Evolutionary conservation across 2,329 filamentous ascomycete genomes (phyloP).

Genomic region (Cladophialophora immunda): DNA sequence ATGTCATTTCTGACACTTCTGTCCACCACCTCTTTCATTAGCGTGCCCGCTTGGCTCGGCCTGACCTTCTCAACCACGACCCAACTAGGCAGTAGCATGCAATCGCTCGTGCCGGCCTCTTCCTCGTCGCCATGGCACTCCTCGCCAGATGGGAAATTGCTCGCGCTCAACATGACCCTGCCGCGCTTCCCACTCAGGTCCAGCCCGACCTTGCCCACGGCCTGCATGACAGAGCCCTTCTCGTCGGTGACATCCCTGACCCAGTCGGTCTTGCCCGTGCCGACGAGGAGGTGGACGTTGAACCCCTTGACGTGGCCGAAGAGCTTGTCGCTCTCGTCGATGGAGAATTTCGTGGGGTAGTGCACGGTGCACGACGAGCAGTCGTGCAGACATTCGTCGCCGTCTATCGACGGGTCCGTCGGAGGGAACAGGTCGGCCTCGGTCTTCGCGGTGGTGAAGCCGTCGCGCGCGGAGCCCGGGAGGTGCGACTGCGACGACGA

Average conservation of each 20-base stretch:
- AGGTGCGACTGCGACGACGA: conserved; percentile 16
- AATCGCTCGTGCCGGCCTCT: conserved; percentile 34
- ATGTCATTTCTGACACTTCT: conserved; percentile 33
- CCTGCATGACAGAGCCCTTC: conserved; percentile 84
- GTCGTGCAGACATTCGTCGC: conserved; percentile 87
- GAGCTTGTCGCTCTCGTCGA: conserved; percentile 79
- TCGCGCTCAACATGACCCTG: conserved; percentile 40
- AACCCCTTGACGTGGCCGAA: conserved; percentile 88
- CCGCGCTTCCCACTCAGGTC: conserved; percentile 33
- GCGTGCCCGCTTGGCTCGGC: conserved; percentile 33
- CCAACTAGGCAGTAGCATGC: conserved; percentile 39
- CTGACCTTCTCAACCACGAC: conserved; percentile 38
- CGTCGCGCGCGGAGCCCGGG: neutral
- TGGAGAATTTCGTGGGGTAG: conserved; percentile 76
- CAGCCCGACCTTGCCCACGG: conserved; percentile 62
- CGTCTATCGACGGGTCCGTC: conserved; percentile 79
- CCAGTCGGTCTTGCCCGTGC: conserved; percentile 97
- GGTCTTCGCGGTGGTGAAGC: conserved; percentile 58
- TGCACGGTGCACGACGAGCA: conserved; percentile 81
- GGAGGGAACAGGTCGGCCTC: conserved; percentile 72
- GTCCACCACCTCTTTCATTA: conserved; percentile 38
- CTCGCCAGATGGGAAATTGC: conserved; percentile 35
- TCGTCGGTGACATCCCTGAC: conserved; percentile 88
- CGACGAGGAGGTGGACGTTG: conserved; percentile 88
- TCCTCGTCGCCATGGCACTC: conserved; percentile 26